phyloP scores from a whole-genome alignment of 2,329 filamentous ascomycete species.

The Microascus cirrosus region DNA sequence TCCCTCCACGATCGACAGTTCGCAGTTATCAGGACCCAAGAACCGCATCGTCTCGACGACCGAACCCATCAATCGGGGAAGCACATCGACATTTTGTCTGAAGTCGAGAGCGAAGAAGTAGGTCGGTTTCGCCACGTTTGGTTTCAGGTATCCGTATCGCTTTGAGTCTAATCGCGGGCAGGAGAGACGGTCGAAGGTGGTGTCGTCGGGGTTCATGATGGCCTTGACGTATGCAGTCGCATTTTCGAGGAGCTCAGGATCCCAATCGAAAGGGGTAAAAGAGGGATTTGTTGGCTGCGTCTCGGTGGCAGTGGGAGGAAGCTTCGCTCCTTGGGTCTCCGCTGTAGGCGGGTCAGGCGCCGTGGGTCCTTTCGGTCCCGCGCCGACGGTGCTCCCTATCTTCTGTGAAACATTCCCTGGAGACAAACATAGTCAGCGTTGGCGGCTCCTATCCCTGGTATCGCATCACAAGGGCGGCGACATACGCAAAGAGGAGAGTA shows the following conservation, averaged over 20 bases:
- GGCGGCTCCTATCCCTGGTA: background rate
- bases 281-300: background rate
- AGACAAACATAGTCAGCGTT: no score
- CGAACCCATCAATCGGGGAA: conserved; percentile 22
- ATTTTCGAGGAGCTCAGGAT: background rate
- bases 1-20: conserved; percentile 40
- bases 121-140: background rate
- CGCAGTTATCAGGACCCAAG: conserved; percentile 35
- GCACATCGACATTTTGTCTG: background rate
- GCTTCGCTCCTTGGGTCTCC: no score
- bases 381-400: background rate
- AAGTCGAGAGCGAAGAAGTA: conserved; percentile 5
- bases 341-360: background rate
- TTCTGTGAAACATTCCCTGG: background rate
- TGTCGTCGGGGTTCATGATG: conserved; percentile 15
- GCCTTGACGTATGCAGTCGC: conserved; percentile 13
- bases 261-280: background rate
- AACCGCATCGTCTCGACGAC: conserved; percentile 35
- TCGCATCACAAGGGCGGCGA: background rate
- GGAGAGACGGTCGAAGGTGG: conserved; percentile 11
- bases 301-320: background rate
- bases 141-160: conserved; percentile 1
- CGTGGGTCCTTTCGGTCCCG: background rate
- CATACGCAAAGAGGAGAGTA: background rate
- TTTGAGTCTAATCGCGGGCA: conserved; percentile 13